phyloP scores from a whole-genome alignment of 1,139 yeast genomes.

The Candida freyschussii region DNA sequence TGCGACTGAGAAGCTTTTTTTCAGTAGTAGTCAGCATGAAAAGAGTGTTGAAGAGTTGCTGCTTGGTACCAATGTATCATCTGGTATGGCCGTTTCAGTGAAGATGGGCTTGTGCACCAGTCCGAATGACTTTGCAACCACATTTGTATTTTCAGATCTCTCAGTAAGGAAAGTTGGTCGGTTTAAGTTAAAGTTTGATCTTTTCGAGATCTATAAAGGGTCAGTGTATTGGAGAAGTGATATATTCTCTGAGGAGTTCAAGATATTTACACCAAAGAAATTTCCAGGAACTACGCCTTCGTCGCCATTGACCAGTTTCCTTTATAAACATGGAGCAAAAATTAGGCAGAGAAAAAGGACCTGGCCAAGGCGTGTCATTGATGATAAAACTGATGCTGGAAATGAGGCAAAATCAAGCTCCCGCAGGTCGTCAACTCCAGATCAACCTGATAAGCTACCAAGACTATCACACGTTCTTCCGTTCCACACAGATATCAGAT shows the following conservation, averaged over 20 bases:
- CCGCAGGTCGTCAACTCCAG: too few relatives aligned
- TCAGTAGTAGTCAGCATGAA: slow-evolving; percentile 7
- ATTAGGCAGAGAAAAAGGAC: slow-evolving; percentile 26
- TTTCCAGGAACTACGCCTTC: slow-evolving; percentile 28
- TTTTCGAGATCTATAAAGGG: slow-evolving; percentile 25
- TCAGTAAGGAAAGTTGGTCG: slow-evolving; percentile 25
- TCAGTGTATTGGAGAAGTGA: slow-evolving; percentile 18
- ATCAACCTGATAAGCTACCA: too few relatives aligned
- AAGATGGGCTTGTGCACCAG: slow-evolving; percentile 6
- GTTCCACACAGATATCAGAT: too few relatives aligned
- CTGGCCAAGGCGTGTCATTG: slow-evolving; percentile 2
- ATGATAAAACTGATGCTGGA: slow-evolving; percentile 1
- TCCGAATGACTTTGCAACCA: slow-evolving; percentile 21
- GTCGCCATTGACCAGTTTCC: slow-evolving; percentile 24
- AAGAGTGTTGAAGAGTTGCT: slow-evolving; percentile 17
- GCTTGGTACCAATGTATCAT: slow-evolving; percentile 24
- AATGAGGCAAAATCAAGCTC: slow-evolving; percentile 7
- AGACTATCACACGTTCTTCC: too few relatives aligned
- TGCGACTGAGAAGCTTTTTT: slow-evolving; percentile 10
- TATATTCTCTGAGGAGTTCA: slow-evolving; percentile 18
- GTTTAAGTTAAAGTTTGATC: slow-evolving; percentile 23
- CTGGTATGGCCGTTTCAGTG: slow-evolving; percentile 27
- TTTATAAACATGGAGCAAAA: slow-evolving; percentile 27
- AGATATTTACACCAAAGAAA: slow-evolving; percentile 27
- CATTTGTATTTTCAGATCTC: slow-evolving; percentile 27